Evolutionary conservation across 805 yeast genomes (phyloP), one percentile per base, ranked within the genome.

Genomic region (Pichia phayaonensis): DNA sequence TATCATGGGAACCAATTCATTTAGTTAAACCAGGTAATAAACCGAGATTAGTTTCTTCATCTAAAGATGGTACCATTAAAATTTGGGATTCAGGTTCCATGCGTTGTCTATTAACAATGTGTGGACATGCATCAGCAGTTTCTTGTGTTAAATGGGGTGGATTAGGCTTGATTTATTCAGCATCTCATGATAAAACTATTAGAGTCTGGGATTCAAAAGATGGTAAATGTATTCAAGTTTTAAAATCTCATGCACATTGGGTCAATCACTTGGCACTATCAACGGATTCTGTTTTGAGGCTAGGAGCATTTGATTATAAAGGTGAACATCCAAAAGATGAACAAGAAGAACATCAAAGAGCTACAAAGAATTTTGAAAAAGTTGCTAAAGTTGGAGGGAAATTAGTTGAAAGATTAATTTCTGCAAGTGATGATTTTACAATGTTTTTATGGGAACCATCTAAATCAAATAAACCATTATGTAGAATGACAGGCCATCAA

Each of bases 131-230:
- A 31, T 80, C 86, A 46, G 79, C 95, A 0, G 97, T 94, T 2
- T 84, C 96, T 1, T 89, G 97, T 70, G 95, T 90, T n/a, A 90
- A 84, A 66, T 94, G 99, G 99, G 87, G 97, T 51, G 99, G 99
- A 2, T 72, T 80, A 44, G 88, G 90, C 48, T 73, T 84, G 20
- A 74, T 94, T 36, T 94, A 90, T 66, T 81, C 95, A 31, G 90
- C 87, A 1, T 90, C 97, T n/a, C 98, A 94, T 62, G 99, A 94
- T 67, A 92, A 90, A 63, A 86, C 97, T 6, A 84, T 94, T 56
- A 85, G 83, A 66, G 87, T 86, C 1, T 94, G 99, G 99, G 92
- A 87, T 61, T 80, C 87, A 6, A 71, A 75, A 41, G 79, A 77
- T 45, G 98, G 97, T 29, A 79, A 78, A 57, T 80, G 95, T 57